Conservation (phyloP, 495 filamentous ascomycete species). For the Endocarpon pusillum region DNA sequence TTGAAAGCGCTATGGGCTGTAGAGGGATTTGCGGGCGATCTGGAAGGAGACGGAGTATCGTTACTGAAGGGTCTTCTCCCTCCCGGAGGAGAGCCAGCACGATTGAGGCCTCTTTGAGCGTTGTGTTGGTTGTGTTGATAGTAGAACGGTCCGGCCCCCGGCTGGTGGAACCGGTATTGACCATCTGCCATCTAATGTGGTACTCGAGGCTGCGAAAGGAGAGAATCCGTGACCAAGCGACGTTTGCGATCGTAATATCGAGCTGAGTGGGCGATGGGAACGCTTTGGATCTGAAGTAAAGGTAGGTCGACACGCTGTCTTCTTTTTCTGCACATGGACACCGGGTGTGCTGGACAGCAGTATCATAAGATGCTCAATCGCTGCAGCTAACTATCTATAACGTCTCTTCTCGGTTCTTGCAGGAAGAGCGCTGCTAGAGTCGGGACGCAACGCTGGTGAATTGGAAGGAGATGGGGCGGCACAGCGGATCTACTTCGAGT, state of each 20-base stretch:
- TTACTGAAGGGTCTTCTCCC: slow-evolving; percentile 32
- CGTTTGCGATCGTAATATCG: not conserved
- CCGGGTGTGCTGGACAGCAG: too few relatives aligned
- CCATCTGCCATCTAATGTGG: slow-evolving; percentile 70
- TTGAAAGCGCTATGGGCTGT: slow-evolving; percentile 46
- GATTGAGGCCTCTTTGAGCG: slow-evolving; percentile 31
- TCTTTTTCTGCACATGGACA: slow-evolving; percentile 2
- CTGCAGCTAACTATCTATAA: too few relatives aligned
- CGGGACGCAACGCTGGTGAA: too few relatives aligned
- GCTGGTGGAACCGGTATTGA: slow-evolving; percentile 58
- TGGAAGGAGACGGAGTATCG: slow-evolving; percentile 53
- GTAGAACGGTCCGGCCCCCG: slow-evolving; percentile 47
- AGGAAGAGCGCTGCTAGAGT: too few relatives aligned
- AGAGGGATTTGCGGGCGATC: slow-evolving; percentile 51
- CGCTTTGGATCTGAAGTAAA: too few relatives aligned
- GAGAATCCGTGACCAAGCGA: not conserved
- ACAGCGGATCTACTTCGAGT: too few relatives aligned
- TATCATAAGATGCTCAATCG: too few relatives aligned
- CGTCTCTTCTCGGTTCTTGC: too few relatives aligned
- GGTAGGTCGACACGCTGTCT: not conserved
- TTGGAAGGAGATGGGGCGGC: too few relatives aligned
- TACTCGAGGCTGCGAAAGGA: slow-evolving; percentile 14
- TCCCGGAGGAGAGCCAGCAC: slow-evolving; percentile 31
- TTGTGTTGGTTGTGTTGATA: slow-evolving; percentile 33
- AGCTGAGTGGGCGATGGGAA: not conserved